Percentiles rank a stretch among this genome's conserved stretches.
Evolutionary conservation across 305 asterid genomes (phyloP).

Genomic region (Salvia sclarea): DNA sequence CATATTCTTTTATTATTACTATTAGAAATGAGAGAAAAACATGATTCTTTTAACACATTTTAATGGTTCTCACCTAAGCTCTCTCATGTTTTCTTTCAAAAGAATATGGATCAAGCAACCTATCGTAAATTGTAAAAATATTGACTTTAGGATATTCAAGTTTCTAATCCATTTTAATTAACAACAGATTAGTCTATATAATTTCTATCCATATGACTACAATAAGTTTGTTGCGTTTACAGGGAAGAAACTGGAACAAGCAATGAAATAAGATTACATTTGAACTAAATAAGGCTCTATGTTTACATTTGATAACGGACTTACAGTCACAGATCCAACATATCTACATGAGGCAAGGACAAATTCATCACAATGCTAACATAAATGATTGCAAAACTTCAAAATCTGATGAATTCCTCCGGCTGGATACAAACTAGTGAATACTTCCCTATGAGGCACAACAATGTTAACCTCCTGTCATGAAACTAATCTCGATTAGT

Average conservation of each 20-base stretch:
- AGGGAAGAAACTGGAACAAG: background rate
- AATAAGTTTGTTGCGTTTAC: background rate
- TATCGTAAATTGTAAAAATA: too few relatives aligned
- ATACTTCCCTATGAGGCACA: slow-evolving; percentile 18
- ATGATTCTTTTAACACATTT: too few relatives aligned
- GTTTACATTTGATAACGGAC: slow-evolving; percentile 8
- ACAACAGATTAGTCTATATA: too few relatives aligned
- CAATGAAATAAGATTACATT: background rate
- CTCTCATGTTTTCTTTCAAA: too few relatives aligned
- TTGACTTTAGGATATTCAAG: too few relatives aligned
- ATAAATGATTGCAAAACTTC: background rate
- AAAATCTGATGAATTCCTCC: background rate
- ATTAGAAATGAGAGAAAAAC: too few relatives aligned
- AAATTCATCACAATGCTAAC: background rate
- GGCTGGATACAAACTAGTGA: background rate
- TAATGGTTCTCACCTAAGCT: too few relatives aligned
- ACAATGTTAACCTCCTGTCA: background rate
- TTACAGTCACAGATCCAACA: background rate
- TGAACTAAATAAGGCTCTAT: background rate
- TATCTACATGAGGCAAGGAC: background rate
- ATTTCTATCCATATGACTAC: too few relatives aligned
- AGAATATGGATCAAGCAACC: too few relatives aligned
- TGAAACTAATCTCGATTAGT: background rate
- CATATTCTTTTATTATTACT: too few relatives aligned
- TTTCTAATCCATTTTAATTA: too few relatives aligned